Conservation (phyloP, 2,329 filamentous ascomycete genomes). For the Verticillium nonalfalfae region DNA sequence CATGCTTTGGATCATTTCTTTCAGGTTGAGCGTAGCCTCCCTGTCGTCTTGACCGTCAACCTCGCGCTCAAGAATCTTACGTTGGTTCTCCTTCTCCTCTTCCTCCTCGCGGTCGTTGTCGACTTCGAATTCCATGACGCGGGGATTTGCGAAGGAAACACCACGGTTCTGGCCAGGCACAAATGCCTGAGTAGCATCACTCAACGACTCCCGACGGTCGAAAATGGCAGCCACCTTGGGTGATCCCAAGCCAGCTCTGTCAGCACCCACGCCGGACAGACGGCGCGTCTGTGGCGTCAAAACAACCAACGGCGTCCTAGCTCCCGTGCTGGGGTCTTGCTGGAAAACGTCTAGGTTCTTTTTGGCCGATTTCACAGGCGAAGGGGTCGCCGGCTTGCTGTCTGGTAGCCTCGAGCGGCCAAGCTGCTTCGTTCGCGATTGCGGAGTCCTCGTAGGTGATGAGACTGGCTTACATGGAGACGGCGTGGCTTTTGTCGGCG, state of each 20-base stretch:
- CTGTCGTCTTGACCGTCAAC: slow-evolving; percentile 45
- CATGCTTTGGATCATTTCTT: slow-evolving; percentile 71
- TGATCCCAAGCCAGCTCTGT: slow-evolving; percentile 66
- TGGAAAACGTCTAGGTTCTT: slow-evolving; percentile 37
- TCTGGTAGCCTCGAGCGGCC: slow-evolving; percentile 10
- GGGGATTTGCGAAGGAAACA: slow-evolving; percentile 61
- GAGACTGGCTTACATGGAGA: not conserved
- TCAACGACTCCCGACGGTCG: slow-evolving; percentile 64
- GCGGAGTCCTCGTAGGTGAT: slow-evolving; percentile 17
- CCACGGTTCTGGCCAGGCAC: slow-evolving; percentile 41
- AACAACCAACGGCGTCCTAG: slow-evolving; percentile 56
- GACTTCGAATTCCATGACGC: slow-evolving; percentile 54
- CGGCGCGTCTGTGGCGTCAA: slow-evolving; percentile 54
- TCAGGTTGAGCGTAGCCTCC: slow-evolving; percentile 61
- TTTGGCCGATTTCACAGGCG: slow-evolving; percentile 14
- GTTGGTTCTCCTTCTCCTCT: slow-evolving; percentile 52
- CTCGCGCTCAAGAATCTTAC: slow-evolving; percentile 49
- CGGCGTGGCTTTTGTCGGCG: not conserved
- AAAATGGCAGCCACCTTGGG: slow-evolving; percentile 67
- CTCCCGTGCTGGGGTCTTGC: slow-evolving; percentile 44
- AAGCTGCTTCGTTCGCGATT: slow-evolving; percentile 6
- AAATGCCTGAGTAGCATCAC: slow-evolving; percentile 59
- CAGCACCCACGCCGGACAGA: slow-evolving; percentile 63
- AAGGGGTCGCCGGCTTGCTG: slow-evolving; percentile 23
- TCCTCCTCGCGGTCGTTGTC: slow-evolving; percentile 57